These are phyloP conservation scores for Suillus plorans DNA, from an alignment of 768 basidiomycete genomes.

Conservation along the genomic window DNA sequence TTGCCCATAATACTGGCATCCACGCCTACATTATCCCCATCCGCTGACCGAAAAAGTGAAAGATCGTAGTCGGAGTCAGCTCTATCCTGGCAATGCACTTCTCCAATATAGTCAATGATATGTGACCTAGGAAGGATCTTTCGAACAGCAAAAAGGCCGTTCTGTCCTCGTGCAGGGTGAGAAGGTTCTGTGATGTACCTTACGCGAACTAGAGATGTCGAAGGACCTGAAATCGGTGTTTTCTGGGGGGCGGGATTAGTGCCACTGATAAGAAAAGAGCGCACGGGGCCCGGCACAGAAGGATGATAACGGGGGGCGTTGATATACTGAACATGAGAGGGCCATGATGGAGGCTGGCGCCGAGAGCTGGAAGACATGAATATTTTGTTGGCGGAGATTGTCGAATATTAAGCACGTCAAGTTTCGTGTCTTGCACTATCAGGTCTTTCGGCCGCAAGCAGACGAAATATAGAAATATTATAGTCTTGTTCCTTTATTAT, in stretches of 20 bases:
- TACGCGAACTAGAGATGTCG: conserved; percentile 46
- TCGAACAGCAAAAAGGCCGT: conserved; percentile 75
- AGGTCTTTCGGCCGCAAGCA: neutral
- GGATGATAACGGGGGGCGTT: conserved; percentile 51
- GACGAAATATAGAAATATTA: neutral
- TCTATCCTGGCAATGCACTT: conserved; percentile 79
- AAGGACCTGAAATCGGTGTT: conserved; percentile 8
- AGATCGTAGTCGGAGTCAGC: conserved; percentile 84
- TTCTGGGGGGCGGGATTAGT: conserved; percentile 14
- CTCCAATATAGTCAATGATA: conserved; percentile 80
- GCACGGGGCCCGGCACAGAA: conserved; percentile 49
- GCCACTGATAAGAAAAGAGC: conserved; percentile 37
- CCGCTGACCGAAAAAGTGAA: conserved; percentile 62
- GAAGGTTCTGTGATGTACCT: conserved; percentile 48
- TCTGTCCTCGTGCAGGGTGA: conserved; percentile 81
- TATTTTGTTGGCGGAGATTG: neutral
- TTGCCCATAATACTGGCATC: conserved; percentile 80
- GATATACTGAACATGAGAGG: conserved; percentile 55
- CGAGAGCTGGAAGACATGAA: conserved; percentile 13
- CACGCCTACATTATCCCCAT: conserved; percentile 66
- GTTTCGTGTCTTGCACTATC: neutral
- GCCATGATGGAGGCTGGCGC: conserved; percentile 46
- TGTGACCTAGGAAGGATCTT: conserved; percentile 66
- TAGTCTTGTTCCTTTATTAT: neutral
- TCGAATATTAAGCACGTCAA: neutral